phyloP scores from a whole-genome alignment of 768 basidiomycete genomes.

The Phlebiopsis flavidoalba region DNA sequence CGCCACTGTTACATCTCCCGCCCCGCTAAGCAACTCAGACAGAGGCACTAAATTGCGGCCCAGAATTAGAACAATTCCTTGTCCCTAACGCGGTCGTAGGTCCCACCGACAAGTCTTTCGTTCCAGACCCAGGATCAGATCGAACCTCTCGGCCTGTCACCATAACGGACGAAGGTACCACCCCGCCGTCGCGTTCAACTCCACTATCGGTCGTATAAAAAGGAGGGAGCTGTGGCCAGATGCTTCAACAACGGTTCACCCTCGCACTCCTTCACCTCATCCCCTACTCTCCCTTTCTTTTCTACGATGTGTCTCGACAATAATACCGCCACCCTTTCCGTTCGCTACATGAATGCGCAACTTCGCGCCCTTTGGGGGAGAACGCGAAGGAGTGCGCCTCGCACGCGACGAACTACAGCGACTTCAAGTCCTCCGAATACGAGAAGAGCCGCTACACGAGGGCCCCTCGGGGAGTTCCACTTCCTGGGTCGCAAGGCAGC shows the following conservation, averaged over 20 bases:
- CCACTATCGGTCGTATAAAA: neutral
- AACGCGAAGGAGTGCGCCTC: slow-evolving; percentile 15
- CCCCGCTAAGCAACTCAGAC: neutral
- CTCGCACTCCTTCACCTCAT: neutral
- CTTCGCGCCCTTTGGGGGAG: slow-evolving; percentile 18
- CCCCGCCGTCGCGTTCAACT: neutral
- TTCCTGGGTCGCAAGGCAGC: neutral
- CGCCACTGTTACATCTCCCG: neutral
- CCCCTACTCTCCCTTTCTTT: neutral
- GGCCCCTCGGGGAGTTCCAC: slow-evolving; percentile 12
- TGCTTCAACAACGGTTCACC: neutral
- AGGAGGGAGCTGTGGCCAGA: neutral
- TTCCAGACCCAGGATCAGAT: neutral
- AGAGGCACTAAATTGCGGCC: neutral
- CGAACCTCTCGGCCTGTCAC: neutral
- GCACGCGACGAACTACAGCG: neutral
- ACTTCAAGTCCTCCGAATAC: slow-evolving; percentile 11
- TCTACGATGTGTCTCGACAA: slow-evolving; percentile 19
- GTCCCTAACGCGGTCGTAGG: neutral
- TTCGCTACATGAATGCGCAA: slow-evolving; percentile 20
- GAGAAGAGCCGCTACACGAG: slow-evolving; percentile 5
- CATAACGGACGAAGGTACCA: neutral
- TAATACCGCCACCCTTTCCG: slow-evolving; percentile 19
- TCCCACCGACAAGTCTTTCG: neutral
- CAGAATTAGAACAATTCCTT: neutral